Percentiles rank a stretch among this genome's conserved stretches.
Conservation (phyloP, 768 basidiomycete species). For the Lentinula lateritia region DNA sequence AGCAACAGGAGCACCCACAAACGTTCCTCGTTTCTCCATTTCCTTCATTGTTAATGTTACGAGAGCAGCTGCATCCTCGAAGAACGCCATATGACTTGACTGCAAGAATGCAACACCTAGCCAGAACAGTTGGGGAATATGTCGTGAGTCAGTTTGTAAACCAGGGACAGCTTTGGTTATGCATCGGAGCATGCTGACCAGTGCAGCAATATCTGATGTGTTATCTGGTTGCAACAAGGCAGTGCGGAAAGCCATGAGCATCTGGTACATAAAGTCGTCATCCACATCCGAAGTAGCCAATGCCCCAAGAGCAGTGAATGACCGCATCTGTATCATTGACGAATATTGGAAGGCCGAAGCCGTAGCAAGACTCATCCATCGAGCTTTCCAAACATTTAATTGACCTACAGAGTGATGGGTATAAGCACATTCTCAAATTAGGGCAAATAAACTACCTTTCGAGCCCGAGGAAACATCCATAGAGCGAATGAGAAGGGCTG, state of each 20-base stretch:
- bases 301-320: conserved; percentile 79
- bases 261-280: conserved; percentile 90
- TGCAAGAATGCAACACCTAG: conserved; percentile 80
- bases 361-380: conserved; percentile 89
- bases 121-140: conserved; percentile 79
- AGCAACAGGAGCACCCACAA: conserved; percentile 48
- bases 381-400: conserved; percentile 84
- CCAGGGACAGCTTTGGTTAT: conserved; percentile 74
- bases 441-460: conserved; percentile 43
- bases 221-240: conserved; percentile 66
- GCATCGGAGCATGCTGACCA: conserved; percentile 87
- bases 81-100: conserved; percentile 66
- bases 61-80: conserved; percentile 62
- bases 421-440: background rate
- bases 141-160: conserved; percentile 63
- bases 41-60: conserved; percentile 60
- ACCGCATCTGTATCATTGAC: conserved; percentile 81
- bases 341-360: conserved; percentile 88
- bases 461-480: conserved; percentile 63
- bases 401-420: conserved; percentile 39
- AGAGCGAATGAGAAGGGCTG: conserved; percentile 55
- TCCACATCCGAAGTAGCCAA: conserved; percentile 84
- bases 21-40: conserved; percentile 55
- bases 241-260: conserved; percentile 79
- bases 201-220: conserved; percentile 53